Evolutionary conservation across 139 green algal species (phyloP).

Genomic region (Auxenochlorella pyrenoidosa): DNA sequence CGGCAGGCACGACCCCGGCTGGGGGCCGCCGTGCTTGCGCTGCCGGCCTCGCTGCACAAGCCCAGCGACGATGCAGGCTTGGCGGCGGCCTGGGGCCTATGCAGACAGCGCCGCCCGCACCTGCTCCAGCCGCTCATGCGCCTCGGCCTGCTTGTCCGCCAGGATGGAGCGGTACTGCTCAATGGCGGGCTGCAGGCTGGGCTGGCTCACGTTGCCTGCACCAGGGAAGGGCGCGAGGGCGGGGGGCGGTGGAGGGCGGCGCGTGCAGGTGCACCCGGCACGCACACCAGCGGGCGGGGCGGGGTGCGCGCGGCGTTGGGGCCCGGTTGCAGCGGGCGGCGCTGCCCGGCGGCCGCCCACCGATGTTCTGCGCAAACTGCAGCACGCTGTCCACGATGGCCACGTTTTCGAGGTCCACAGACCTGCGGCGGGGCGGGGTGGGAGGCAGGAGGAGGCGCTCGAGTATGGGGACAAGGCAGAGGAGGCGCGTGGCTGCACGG

Average conservation of each 20-base stretch:
- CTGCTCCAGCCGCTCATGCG: slow-evolving; percentile 25
- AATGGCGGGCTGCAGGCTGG: slow-evolving; percentile 3
- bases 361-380: slow-evolving; percentile 19
- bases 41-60: too few relatives aligned
- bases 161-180: slow-evolving; percentile 29
- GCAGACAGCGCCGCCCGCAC: too few relatives aligned
- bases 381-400: slow-evolving; percentile 22
- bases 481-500: too few relatives aligned
- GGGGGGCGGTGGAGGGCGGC: too few relatives aligned
- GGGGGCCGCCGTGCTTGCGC: too few relatives aligned
- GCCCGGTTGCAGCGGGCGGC: not conserved
- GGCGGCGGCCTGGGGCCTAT: too few relatives aligned
- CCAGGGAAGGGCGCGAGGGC: too few relatives aligned
- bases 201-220: slow-evolving; percentile 7
- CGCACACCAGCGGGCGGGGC: not conserved
- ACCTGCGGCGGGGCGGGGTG: not conserved
- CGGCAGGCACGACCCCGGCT: too few relatives aligned
- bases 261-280: not conserved
- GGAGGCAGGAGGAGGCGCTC: not conserved
- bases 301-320: too few relatives aligned
- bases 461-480: not conserved
- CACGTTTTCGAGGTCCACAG: slow-evolving; percentile 23
- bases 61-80: too few relatives aligned
- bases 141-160: slow-evolving; percentile 16
- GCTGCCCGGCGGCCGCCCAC: not conserved